Evolutionary conservation across 768 basidiomycete genomes (phyloP).

Genomic region (Tulasnella sp.): DNA sequence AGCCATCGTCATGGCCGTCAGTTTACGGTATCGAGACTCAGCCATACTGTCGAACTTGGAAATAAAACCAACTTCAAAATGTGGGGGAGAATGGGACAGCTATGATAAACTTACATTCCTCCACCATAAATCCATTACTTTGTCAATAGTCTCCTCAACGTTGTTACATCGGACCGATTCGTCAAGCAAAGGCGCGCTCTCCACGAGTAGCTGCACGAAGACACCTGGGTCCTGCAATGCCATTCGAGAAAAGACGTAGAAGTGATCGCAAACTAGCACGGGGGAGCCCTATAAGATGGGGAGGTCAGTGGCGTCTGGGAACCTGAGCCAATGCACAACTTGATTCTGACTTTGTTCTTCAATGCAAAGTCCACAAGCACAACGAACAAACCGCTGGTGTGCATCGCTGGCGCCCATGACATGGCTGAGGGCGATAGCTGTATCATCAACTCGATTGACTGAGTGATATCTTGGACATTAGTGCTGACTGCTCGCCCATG

Average conservation of each 20-base stretch:
- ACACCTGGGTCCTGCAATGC: slow-evolving; percentile 52
- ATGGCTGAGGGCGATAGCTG: slow-evolving; percentile 50
- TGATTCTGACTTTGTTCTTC: slow-evolving; percentile 49
- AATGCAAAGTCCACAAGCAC: slow-evolving; percentile 47
- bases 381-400: slow-evolving; percentile 62
- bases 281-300: slow-evolving; percentile 14
- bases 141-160: slow-evolving; percentile 51
- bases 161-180: slow-evolving; percentile 23
- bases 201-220: slow-evolving; percentile 61
- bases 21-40: slow-evolving; percentile 72
- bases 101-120: slow-evolving; percentile 43
- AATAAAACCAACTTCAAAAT: not conserved
- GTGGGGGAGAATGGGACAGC: not conserved
- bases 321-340: slow-evolving; percentile 32
- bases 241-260: slow-evolving; percentile 67
- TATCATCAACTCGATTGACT: slow-evolving; percentile 46
- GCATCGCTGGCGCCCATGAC: slow-evolving; percentile 61
- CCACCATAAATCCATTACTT: slow-evolving; percentile 73
- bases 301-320: slow-evolving; percentile 22
- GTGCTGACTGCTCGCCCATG: slow-evolving; percentile 35
- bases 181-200: slow-evolving; percentile 39
- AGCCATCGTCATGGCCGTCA: slow-evolving; percentile 74
- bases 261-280: slow-evolving; percentile 48
- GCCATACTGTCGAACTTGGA: slow-evolving; percentile 86
- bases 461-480: slow-evolving; percentile 57